Evolutionary conservation across 2,329 filamentous ascomycete genomes (phyloP).

Genomic region (Albifimbria verrucaria): DNA sequence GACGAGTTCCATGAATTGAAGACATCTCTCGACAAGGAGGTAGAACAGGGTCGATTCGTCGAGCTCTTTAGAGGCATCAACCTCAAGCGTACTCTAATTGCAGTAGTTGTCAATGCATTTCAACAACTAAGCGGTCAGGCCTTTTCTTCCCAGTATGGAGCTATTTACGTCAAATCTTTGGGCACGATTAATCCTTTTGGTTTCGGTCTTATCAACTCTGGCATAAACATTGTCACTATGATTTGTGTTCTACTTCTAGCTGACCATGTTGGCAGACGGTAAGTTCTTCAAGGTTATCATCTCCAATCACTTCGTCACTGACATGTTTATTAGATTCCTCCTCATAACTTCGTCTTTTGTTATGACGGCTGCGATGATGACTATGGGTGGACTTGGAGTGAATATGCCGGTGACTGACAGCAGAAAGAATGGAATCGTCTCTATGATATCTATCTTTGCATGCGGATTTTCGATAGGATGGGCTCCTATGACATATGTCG

Average conservation of each 20-base stretch:
- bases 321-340: not conserved
- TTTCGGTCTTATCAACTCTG: slow-evolving; percentile 11
- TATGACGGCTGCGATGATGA: slow-evolving; percentile 5
- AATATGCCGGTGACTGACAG: not conserved
- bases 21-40: slow-evolving; percentile 11
- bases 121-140: slow-evolving; percentile 22
- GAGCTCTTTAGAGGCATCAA: slow-evolving; percentile 9
- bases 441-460: slow-evolving; percentile 7
- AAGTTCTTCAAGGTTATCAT: slow-evolving; percentile 1
- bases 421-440: slow-evolving; percentile 6
- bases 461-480: slow-evolving; percentile 7
- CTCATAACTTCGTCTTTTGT: not conserved
- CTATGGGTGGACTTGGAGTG: slow-evolving; percentile 6
- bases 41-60: slow-evolving; percentile 11
- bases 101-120: slow-evolving; percentile 23
- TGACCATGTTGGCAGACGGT: slow-evolving; percentile 8
- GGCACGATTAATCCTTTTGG: slow-evolving; percentile 23
- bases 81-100: slow-evolving; percentile 19
- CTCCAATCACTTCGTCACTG: no score
- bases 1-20: slow-evolving; percentile 11
- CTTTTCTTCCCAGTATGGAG: slow-evolving; percentile 23
- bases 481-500: slow-evolving; percentile 7
- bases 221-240: slow-evolving; percentile 3
- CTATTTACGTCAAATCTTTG: slow-evolving; percentile 21
- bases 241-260: not conserved